Percentiles rank a stretch among this genome's conserved stretches.
Evolutionary conservation across 2,329 filamentous ascomycete genomes (phyloP).

Genomic region (Paraconiothyrium sp.): DNA sequence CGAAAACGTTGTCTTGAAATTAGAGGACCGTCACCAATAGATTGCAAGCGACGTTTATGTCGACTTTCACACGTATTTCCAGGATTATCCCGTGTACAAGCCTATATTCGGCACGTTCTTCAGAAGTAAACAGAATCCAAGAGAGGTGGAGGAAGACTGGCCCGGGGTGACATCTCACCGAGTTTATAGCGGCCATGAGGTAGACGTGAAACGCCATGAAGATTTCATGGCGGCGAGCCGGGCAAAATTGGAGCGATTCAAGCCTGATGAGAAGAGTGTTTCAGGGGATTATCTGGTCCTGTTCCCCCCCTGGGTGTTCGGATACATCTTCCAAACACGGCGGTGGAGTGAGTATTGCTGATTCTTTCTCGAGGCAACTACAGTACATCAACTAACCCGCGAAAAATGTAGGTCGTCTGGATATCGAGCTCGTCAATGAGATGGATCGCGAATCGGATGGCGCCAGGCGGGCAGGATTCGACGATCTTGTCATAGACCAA

Average conservation of each 20-base stretch:
- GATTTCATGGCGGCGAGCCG: constrained; percentile 9
- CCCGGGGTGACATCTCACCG: no score
- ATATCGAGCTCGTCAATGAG: constrained; percentile 18
- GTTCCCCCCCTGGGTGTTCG: constrained; percentile 8
- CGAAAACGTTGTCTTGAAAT: neutral
- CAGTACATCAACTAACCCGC: neutral
- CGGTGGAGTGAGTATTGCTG: constrained; percentile 15
- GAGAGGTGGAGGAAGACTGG: neutral
- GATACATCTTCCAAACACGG: constrained; percentile 21
- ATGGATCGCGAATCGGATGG: constrained; percentile 15
- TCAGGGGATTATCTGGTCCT: constrained; percentile 8
- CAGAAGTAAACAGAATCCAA: constrained; percentile 2
- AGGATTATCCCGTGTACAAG: constrained; percentile 6
- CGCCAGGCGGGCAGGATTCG: constrained; percentile 16
- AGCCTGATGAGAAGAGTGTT: neutral
- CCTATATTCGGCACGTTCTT: constrained; percentile 7
- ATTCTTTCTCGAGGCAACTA: neutral
- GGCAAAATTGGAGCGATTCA: neutral
- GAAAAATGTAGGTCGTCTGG: constrained; percentile 5
- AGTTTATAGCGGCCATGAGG: constrained; percentile 3
- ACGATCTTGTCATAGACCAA: constrained; percentile 37
- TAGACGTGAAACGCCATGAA: constrained; percentile 12
- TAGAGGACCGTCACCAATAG: constrained; percentile 9
- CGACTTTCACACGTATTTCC: constrained; percentile 18
- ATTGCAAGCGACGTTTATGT: constrained; percentile 24